A percentile compares a stretch with the other conserved stretches of the same genome.
Evolutionary conservation across 352 stramenopile genomes (phyloP).

Genomic region (Plasmopara halstedii): DNA sequence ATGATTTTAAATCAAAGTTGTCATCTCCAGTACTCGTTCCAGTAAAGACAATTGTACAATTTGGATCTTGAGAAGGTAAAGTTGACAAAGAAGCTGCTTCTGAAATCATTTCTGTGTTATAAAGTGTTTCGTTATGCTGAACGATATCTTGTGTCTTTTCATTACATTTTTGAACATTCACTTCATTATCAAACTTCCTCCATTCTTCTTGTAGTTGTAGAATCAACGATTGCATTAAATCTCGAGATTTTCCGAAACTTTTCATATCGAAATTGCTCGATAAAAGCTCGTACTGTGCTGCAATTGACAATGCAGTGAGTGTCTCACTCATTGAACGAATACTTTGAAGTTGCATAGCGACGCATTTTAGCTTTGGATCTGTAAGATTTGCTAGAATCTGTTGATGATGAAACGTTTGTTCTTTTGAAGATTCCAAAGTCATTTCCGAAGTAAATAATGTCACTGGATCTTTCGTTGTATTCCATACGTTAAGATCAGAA

Average conservation of each 20-base stretch:
- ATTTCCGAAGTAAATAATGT: background rate
- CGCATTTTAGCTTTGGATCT: slow-evolving; percentile 4
- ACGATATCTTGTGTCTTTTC: slow-evolving; percentile 1
- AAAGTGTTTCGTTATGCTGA: background rate
- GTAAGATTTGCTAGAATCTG: background rate
- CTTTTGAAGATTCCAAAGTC: background rate
- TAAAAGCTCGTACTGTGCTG: slow-evolving; percentile 33
- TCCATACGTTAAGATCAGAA: slow-evolving; percentile 15
- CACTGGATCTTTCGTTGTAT: slow-evolving; percentile 7
- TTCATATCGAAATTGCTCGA: slow-evolving; percentile 3
- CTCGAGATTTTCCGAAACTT: slow-evolving; percentile 6
- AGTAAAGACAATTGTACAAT: slow-evolving; percentile 53
- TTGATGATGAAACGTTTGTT: background rate
- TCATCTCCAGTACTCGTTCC: slow-evolving; percentile 65
- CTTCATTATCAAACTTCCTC: slow-evolving; percentile 13
- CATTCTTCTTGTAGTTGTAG: slow-evolving; percentile 21
- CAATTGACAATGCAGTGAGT: slow-evolving; percentile 33
- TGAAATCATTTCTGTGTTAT: background rate
- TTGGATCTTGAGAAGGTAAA: slow-evolving; percentile 8
- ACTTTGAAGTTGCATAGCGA: slow-evolving; percentile 25
- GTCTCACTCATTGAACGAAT: slow-evolving; percentile 44
- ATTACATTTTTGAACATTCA: slow-evolving; percentile 3
- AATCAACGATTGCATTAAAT: slow-evolving; percentile 17
- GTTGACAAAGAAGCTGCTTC: background rate
- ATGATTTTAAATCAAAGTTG: slow-evolving; percentile 45